Evolutionary conservation across 2,329 filamentous ascomycete genomes (phyloP), one percentile per base, ranked within the genome.

Genomic region (Pseudogymnoascus sp.): DNA sequence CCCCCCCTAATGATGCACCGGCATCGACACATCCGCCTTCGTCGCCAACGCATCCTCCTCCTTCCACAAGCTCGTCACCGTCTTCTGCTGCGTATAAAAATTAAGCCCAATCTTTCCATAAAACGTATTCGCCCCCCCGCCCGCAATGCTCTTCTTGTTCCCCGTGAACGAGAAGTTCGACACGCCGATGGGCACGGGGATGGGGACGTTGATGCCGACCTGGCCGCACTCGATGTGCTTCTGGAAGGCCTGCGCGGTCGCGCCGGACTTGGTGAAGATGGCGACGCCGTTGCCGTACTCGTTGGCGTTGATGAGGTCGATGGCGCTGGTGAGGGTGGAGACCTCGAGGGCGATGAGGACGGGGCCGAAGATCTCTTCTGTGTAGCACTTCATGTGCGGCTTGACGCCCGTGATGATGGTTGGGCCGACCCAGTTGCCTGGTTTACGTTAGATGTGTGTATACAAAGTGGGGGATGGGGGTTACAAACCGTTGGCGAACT

Each of bases 61-160:
- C 72, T 86, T 86, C 95, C 95, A 99, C 74, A 96, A 78, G 69
- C 91, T 88, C 62, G 95, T 99, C 60, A 99, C 95, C 2, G 95
- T 99, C 89, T 99, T 97, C 74, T 90, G 84, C 79, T 97, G 95
- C 2, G 95, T 99, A 78, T 96, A 97, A 75, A 99, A 99, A 74
- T 90, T 87, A 74, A 99, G 78, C 23, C 93, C 95, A 0, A 92
- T 91, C 77, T 90, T 89, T 69, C 95, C 95, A 78, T 99, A 99
- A 76, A 99, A 97, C 15, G 92, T 96, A 78, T 85, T 96, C 38
- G 90, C 89, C 66, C 95, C 93, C 62, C 93, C 93, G 63, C 93
- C 95, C 0, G 95, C 95, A 64, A 97, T 82, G 72, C 87, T 91
- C 83, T 89, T 93, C 87, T 99, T 93, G 80, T 89, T 89, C 50